Base-by-base conservation (phyloP, 2,329 filamentous ascomycete genomes). In the Penicillium fuscoglaucum region DNA sequence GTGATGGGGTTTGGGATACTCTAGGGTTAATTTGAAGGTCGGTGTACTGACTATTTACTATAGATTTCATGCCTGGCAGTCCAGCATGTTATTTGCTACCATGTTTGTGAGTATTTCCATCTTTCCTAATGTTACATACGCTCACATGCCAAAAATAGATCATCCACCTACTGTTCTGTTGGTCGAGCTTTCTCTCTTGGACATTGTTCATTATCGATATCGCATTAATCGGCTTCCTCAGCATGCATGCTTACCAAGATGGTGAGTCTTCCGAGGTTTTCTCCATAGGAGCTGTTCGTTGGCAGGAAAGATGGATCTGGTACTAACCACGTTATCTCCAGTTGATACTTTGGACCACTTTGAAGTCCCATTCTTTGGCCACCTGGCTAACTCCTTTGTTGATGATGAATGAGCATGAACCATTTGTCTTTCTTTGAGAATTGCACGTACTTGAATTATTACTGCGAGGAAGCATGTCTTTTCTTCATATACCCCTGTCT, bases 61-160 rank as follows among this genome's bases (percentile, higher is more conserved):
- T 66, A 93, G 90, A 63, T 98, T 98, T 68, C 95, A 99, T 75
- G 95, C 95, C 8, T 99, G 95, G 93, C 95, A 99, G 77, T 90
- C 90, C 7, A 88, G 89, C 63, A 81, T 96, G 69, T 76, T 96
- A 3, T 97, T 96, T 74, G 89, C 90, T 0, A 84, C 84, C 49
- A 73, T 86, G 40, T 85, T 86, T 66, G 81, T 84, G 69, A 68
- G 79, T 73, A 46, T 40, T 40, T 31, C 19, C 39, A 24, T 55
- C n/a, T 41, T 28, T 28, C 43, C 24, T 31, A 37, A 15, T 45
- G 28, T 39, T 24, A 19, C 26, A 46, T 24, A 17, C 35, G 39
- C 61, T 68, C 47, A 58, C n/a, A 64, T 48, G 5, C 12, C 9
- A 17, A 35, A 70, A 86, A 58, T 85, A 93, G 75, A 76, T 96